A percentile compares a stretch with the other conserved stretches of the same genome.
Evolutionary conservation across 1,284 basidiomycete genomes (phyloP).

Genomic region (Cerrena zonata): DNA sequence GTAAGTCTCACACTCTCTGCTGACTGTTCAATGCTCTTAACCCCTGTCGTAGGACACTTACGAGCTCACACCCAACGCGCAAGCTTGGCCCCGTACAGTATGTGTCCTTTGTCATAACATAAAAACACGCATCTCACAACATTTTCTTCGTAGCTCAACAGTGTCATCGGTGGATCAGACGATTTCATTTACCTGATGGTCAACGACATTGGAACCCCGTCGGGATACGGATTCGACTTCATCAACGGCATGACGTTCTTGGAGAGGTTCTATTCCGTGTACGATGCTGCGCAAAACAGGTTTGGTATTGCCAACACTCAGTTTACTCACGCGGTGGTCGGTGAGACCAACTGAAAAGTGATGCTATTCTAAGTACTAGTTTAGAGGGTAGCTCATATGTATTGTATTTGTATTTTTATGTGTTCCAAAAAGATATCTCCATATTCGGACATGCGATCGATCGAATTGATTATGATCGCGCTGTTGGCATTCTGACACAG

Average conservation of each 20-base stretch:
- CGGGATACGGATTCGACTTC: conserved; percentile 17
- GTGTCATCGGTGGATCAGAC: conserved; percentile 12
- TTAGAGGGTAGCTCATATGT: no score
- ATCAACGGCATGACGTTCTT: conserved; percentile 14
- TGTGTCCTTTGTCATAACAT: neutral
- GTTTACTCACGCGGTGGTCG: neutral
- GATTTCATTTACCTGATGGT: conserved; percentile 16
- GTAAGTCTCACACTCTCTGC: conserved; percentile 5
- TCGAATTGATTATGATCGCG: no score
- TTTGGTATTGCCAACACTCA: conserved; percentile 6
- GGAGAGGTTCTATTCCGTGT: conserved; percentile 14
- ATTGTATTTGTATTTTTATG: no score
- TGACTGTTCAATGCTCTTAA: neutral
- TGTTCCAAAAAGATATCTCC: no score
- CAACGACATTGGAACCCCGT: conserved; percentile 9
- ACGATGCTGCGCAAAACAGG: conserved; percentile 3
- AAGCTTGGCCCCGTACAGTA: conserved; percentile 35
- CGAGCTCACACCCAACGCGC: conserved; percentile 47
- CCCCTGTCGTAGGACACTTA: conserved; percentile 16
- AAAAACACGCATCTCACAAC: no score
- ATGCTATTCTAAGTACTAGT: no score
- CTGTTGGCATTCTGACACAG: no score
- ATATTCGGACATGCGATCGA: no score
- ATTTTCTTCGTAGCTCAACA: conserved; percentile 10
- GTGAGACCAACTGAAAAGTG: neutral